A percentile compares a stretch with the other conserved stretches of the same genome.
These are phyloP conservation scores for Boeremia lycopersici DNA, from an alignment of 2,329 filamentous ascomycete genomes.

Conservation along the genomic window DNA sequence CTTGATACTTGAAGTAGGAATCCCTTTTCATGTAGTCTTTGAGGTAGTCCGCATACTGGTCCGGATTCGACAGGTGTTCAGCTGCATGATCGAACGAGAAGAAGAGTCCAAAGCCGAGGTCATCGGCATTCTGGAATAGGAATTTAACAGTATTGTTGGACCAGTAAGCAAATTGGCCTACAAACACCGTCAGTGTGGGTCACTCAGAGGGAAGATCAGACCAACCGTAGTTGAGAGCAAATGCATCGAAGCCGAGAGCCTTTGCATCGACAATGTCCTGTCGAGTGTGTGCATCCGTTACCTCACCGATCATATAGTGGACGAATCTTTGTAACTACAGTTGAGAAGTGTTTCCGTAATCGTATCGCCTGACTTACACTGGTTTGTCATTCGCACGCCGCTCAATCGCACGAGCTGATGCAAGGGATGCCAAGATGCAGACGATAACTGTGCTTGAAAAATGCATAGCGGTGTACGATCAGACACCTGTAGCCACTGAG, in stretches of 20 bases:
- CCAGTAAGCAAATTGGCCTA: conserved; percentile 28
- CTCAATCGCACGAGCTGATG: background rate
- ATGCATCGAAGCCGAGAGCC: conserved; percentile 43
- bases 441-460: background rate
- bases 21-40: conserved; percentile 25
- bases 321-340: conserved; percentile 5
- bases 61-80: conserved; percentile 27
- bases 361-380: background rate
- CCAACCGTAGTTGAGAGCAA: conserved; percentile 43
- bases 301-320: conserved; percentile 35
- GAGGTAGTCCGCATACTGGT: conserved; percentile 35
- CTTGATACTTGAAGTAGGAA: conserved; percentile 38
- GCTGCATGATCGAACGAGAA: conserved; percentile 46
- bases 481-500: background rate
- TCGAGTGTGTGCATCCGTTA: conserved; percentile 22
- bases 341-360: no score
- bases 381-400: conserved; percentile 1
- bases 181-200: background rate
- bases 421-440: background rate
- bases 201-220: background rate
- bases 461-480: background rate
- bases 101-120: conserved; percentile 43
- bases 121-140: conserved; percentile 39
- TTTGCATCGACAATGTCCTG: conserved; percentile 38
- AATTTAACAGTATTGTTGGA: conserved; percentile 31